A percentile compares a stretch with the other conserved stretches of the same genome.
phyloP scores from a whole-genome alignment of 2,329 filamentous ascomycete genomes.

The Thielaviopsis musarum region DNA sequence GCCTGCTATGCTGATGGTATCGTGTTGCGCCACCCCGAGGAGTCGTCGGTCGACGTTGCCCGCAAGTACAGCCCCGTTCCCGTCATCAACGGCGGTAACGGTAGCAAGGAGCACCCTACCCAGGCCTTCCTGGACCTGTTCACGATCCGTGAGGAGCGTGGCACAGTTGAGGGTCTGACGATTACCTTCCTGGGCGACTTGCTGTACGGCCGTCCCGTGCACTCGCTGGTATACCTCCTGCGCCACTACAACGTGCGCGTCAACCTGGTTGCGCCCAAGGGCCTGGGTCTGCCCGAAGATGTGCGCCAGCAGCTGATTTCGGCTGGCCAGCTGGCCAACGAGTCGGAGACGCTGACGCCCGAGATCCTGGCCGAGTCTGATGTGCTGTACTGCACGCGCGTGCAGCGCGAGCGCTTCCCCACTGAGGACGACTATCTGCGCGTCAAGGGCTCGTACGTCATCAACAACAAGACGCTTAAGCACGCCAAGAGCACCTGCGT shows the following conservation, averaged over 20 bases:
- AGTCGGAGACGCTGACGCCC: constrained; percentile 63
- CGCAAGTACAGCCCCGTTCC: constrained; percentile 79
- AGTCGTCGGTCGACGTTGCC: constrained; percentile 63
- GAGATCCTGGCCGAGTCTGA: constrained; percentile 78
- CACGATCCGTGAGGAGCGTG: constrained; percentile 93
- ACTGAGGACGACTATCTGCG: constrained; percentile 64
- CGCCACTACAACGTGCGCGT: constrained; percentile 90
- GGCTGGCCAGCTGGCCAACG: constrained; percentile 60
- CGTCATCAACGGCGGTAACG: constrained; percentile 94
- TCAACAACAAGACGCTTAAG: constrained; percentile 81
- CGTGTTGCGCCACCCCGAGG: constrained; percentile 84
- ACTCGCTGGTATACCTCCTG: constrained; percentile 86
- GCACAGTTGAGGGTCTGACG: constrained; percentile 84
- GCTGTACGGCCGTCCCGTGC: constrained; percentile 81
- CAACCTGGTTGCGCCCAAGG: constrained; percentile 74
- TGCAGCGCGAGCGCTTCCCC: constrained; percentile 94
- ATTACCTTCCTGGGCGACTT: constrained; percentile 95
- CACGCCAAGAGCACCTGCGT: constrained; percentile 86
- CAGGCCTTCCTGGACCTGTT: constrained; percentile 96
- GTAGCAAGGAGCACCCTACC: constrained; percentile 87
- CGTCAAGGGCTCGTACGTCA: constrained; percentile 74
- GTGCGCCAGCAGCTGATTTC: constrained; percentile 54
- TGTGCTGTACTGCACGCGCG: constrained; percentile 89
- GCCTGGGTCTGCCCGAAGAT: constrained; percentile 57
- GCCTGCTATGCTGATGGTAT: constrained; percentile 90